Conservation (phyloP, 2,329 filamentous ascomycete genomes). For the Sporothrix pseudoabietina region DNA sequence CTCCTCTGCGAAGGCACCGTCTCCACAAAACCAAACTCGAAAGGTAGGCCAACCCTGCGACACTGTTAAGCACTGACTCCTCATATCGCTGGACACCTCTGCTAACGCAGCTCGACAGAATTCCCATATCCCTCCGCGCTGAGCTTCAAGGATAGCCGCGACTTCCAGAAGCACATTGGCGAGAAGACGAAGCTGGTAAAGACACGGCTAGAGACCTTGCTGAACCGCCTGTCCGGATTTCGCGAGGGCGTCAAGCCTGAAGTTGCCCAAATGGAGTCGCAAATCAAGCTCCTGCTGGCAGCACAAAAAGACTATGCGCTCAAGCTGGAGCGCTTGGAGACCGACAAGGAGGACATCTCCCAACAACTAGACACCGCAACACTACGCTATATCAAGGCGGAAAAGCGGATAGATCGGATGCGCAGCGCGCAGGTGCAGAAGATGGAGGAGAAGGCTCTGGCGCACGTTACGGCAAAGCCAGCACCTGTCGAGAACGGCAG, state of each 20-base stretch:
- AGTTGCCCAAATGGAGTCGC: slow-evolving; percentile 70
- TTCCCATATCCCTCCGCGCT: slow-evolving; percentile 60
- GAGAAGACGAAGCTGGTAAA: slow-evolving; percentile 76
- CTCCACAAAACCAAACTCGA: slow-evolving; percentile 47
- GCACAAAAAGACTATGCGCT: slow-evolving; percentile 79
- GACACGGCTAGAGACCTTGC: slow-evolving; percentile 69
- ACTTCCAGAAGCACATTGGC: slow-evolving; percentile 81
- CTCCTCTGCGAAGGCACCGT: slow-evolving; percentile 57
- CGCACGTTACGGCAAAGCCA: slow-evolving; percentile 60
- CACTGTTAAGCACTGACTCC: too few relatives aligned
- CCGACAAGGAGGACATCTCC: slow-evolving; percentile 81
- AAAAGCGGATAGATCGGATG: slow-evolving; percentile 88
- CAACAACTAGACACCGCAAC: slow-evolving; percentile 87
- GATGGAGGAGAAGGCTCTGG: slow-evolving; percentile 83
- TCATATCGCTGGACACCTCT: background rate
- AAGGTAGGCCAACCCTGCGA: slow-evolving; percentile 42
- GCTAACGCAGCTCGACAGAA: slow-evolving; percentile 43
- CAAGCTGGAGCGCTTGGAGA: slow-evolving; percentile 72
- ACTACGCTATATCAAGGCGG: slow-evolving; percentile 88
- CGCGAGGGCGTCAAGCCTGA: slow-evolving; percentile 65
- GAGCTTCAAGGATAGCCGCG: slow-evolving; percentile 63
- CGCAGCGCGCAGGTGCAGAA: slow-evolving; percentile 90
- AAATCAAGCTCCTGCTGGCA: slow-evolving; percentile 74
- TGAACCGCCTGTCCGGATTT: slow-evolving; percentile 56
- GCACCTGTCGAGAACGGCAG: slow-evolving; percentile 55